Percentiles rank a stretch among this genome's conserved stretches.
Conservation (phyloP, 148 eudicot genomes). For the Pharnaceum exiguum region DNA sequence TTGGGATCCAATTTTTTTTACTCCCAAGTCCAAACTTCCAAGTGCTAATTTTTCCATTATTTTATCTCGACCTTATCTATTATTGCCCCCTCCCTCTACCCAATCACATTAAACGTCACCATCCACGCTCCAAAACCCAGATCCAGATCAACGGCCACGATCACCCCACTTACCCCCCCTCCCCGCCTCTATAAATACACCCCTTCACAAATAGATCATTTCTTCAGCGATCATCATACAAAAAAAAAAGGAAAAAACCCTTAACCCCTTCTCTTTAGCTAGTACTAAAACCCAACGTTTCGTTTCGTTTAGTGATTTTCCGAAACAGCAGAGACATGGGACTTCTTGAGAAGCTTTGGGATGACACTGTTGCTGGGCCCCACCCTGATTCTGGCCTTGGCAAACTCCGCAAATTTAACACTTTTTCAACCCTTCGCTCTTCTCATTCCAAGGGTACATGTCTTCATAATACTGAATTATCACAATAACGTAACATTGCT, state of each 20-base stretch:
- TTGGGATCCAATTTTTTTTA: no score
- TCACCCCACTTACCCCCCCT: neutral
- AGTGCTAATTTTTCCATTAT: neutral
- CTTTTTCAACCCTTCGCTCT: conserved; percentile 43
- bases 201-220: neutral
- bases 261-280: neutral
- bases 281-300: neutral
- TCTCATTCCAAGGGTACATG: conserved; percentile 58
- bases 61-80: conserved; percentile 38
- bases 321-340: conserved; percentile 32
- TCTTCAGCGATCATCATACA: neutral
- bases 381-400: conserved; percentile 81
- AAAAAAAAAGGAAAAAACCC: neutral
- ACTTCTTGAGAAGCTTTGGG: conserved; percentile 76
- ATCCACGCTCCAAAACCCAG: conserved; percentile 2
- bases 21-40: no score
- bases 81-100: conserved; percentile 1
- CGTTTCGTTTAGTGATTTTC: neutral
- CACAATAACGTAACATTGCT: no score
- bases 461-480: neutral
- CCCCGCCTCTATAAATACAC: conserved; percentile 24
- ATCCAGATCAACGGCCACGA: conserved; percentile 46
- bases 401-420: conserved; percentile 55
- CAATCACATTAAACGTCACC: conserved; percentile 19
- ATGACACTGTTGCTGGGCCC: conserved; percentile 83